Conservation (phyloP, 2,329 filamentous ascomycete genomes). For the Pseudogymnoascus sp. region DNA sequence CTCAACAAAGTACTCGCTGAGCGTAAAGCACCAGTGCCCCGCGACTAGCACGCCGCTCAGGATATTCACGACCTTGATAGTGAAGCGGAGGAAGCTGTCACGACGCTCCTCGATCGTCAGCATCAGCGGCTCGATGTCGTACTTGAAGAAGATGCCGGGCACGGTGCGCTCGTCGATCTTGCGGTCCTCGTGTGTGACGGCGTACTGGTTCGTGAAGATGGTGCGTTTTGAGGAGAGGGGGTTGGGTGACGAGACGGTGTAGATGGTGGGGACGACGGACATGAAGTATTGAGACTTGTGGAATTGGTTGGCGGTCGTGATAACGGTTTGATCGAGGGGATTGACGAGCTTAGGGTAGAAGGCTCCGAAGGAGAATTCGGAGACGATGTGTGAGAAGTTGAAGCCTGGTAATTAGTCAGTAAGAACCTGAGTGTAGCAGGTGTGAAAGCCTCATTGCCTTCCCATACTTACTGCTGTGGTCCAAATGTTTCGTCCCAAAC, state of each 20-base stretch:
- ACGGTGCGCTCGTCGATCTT: conserved; percentile 63
- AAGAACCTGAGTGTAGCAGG: neutral
- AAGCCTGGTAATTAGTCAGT: conserved; percentile 55
- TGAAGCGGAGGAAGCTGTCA: conserved; percentile 64
- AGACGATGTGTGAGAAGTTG: conserved; percentile 97
- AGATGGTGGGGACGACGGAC: conserved; percentile 89
- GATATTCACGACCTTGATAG: conserved; percentile 84
- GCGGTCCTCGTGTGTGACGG: conserved; percentile 82
- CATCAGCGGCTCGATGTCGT: conserved; percentile 94
- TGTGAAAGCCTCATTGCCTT: neutral
- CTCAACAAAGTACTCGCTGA: conserved; percentile 67
- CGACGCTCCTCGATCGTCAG: conserved; percentile 79
- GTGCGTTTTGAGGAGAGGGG: conserved; percentile 40
- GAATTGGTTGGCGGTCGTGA: conserved; percentile 69
- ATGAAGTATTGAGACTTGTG: conserved; percentile 98
- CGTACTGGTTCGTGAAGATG: conserved; percentile 95
- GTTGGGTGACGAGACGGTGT: conserved; percentile 54
- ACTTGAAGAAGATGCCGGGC: conserved; percentile 96
- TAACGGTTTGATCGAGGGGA: conserved; percentile 86
- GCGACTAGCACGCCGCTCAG: conserved; percentile 86
- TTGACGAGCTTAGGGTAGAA: conserved; percentile 92
- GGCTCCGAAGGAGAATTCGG: conserved; percentile 93
- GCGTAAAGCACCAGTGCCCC: conserved; percentile 85
- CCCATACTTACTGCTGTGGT: conserved; percentile 63
- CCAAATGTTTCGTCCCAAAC: conserved; percentile 61